Conservation (phyloP, 768 basidiomycete species). For the Suillus hirtellus region DNA sequence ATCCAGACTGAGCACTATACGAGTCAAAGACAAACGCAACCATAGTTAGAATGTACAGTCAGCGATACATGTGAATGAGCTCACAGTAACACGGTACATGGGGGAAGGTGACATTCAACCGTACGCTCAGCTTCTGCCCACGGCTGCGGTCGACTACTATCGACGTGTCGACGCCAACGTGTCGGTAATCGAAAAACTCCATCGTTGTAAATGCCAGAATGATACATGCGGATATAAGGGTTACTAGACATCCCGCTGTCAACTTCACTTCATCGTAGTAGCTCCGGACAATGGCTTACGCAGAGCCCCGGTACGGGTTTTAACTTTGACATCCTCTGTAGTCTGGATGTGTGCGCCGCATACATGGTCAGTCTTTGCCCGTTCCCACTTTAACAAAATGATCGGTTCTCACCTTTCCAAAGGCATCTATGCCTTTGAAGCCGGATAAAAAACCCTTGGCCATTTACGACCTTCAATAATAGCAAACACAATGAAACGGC, state of each 20-base stretch:
- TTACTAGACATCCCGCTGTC: conserved; percentile 55
- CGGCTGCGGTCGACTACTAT: conserved; percentile 93
- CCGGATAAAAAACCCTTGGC: conserved; percentile 75
- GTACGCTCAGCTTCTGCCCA: conserved; percentile 92
- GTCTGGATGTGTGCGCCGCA: conserved; percentile 54
- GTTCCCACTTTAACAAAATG: conserved; percentile 9
- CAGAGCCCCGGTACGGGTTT: conserved; percentile 91
- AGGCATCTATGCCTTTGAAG: conserved; percentile 95
- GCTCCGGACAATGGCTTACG: conserved; percentile 48
- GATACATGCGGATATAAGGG: conserved; percentile 86
- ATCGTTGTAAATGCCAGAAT: conserved; percentile 89
- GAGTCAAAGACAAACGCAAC: neutral
- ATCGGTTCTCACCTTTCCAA: conserved; percentile 80
- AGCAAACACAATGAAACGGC: conserved; percentile 15
- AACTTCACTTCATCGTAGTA: conserved; percentile 10
- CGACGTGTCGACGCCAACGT: conserved; percentile 83
- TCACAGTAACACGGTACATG: conserved; percentile 95
- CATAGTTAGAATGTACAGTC: neutral
- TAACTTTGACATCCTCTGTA: conserved; percentile 98
- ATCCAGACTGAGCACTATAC: conserved; percentile 87
- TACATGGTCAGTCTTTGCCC: conserved; percentile 13
- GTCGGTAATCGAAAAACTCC: conserved; percentile 95
- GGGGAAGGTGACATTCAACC: conserved; percentile 92
- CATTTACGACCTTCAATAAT: conserved; percentile 43
- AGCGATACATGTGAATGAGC: conserved; percentile 32